These are phyloP conservation scores for Blastosporella zonata DNA, from an alignment of 1,284 basidiomycete species.

Conservation along the genomic window DNA sequence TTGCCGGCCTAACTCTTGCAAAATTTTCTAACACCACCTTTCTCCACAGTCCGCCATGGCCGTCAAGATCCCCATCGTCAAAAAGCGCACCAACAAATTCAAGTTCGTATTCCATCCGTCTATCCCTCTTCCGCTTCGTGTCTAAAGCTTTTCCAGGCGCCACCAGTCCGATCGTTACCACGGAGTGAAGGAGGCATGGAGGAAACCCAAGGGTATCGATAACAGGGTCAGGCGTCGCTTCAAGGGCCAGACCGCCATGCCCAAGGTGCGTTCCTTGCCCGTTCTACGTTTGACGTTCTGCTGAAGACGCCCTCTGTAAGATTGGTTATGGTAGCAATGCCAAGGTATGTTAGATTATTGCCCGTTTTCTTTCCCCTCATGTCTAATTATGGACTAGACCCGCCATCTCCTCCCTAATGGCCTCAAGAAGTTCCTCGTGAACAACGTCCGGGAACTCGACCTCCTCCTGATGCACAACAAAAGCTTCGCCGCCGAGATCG, in stretches of 20 bases:
- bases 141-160: conserved; percentile 55
- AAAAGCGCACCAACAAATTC: conserved; percentile 95
- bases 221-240: conserved; percentile 94
- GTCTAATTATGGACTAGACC: conserved; percentile 47
- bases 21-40: conserved; percentile 18
- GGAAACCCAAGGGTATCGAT: conserved; percentile 97
- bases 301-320: conserved; percentile 28
- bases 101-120: conserved; percentile 61
- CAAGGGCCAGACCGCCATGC: conserved; percentile 95
- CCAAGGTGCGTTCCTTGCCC: conserved; percentile 62
- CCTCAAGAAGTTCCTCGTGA: conserved; percentile 91
- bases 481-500: conserved; percentile 94
- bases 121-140: conserved; percentile 18
- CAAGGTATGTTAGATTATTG: conserved; percentile 40
- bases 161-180: conserved; percentile 97
- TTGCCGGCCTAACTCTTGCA: not conserved
- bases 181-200: conserved; percentile 94
- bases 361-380: not conserved
- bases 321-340: conserved; percentile 88
- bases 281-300: not conserved
- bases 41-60: conserved; percentile 61
- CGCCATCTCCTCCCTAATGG: conserved; percentile 94
- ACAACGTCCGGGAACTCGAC: conserved; percentile 89
- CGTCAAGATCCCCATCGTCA: conserved; percentile 87
- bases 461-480: conserved; percentile 98